These are phyloP conservation scores for Zygoascus ofunaensis DNA, from an alignment of 805 yeast species.

Conservation along the genomic window DNA sequence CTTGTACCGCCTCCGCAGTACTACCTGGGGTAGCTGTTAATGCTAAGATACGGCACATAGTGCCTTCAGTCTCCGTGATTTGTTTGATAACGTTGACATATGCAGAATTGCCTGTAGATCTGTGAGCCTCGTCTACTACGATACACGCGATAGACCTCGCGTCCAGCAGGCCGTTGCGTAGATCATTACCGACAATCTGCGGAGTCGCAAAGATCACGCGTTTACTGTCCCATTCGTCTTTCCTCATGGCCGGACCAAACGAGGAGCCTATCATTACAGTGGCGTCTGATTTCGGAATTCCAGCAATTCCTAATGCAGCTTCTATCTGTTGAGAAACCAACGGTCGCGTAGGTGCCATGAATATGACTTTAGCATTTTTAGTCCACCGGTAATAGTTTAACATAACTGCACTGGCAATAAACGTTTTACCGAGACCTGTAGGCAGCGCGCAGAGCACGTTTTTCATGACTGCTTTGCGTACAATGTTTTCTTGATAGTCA, in stretches of 20 bases:
- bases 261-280: slow-evolving; percentile 61
- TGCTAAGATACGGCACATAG: slow-evolving; percentile 63
- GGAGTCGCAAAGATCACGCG: slow-evolving; percentile 92
- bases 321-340: slow-evolving; percentile 92
- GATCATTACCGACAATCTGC: slow-evolving; percentile 88
- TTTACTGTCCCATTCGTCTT: slow-evolving; percentile 65
- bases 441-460: slow-evolving; percentile 87
- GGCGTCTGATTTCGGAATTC: slow-evolving; percentile 65
- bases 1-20: slow-evolving; percentile 79
- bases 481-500: slow-evolving; percentile 82
- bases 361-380: slow-evolving; percentile 64
- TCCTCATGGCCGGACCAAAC: slow-evolving; percentile 47
- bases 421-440: slow-evolving; percentile 95
- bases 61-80: slow-evolving; percentile 50
- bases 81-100: slow-evolving; percentile 74
- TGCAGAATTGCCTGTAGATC: slow-evolving; percentile 85
- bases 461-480: slow-evolving; percentile 56
- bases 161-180: slow-evolving; percentile 61
- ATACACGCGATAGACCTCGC: slow-evolving; percentile 68
- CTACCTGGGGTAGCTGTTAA: slow-evolving; percentile 95
- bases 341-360: slow-evolving; percentile 96
- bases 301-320: slow-evolving; percentile 83
- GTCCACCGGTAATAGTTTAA: slow-evolving; percentile 86
- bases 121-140: slow-evolving; percentile 92
- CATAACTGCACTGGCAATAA: slow-evolving; percentile 92